Evolutionary conservation across 1,139 yeast species (phyloP).

Genomic region (Hansenula anomala): DNA sequence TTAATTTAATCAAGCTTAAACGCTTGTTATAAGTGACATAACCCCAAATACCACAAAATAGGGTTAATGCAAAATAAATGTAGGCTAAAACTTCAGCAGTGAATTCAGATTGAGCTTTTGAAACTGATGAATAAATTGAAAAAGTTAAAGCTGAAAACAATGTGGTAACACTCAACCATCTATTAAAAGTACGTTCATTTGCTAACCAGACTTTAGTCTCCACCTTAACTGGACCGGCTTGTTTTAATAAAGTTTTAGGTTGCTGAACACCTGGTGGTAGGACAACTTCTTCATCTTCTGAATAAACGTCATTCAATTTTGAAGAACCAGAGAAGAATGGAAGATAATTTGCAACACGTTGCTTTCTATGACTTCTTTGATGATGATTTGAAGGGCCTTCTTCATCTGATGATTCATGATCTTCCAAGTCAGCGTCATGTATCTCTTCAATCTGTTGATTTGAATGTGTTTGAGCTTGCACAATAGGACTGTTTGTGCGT

Average conservation of each 20-base stretch:
- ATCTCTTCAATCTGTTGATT: slow-evolving; percentile 5
- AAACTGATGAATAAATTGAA: slow-evolving; percentile 74
- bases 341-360: slow-evolving; percentile 20
- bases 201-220: slow-evolving; percentile 99
- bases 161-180: slow-evolving; percentile 93
- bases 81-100: slow-evolving; percentile 69
- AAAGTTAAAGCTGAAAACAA: slow-evolving; percentile 84
- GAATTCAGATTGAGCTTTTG: slow-evolving; percentile 49
- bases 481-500: neutral
- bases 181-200: slow-evolving; percentile 92
- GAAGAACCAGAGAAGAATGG: slow-evolving; percentile 27
- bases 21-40: slow-evolving; percentile 71
- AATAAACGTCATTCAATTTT: slow-evolving; percentile 54
- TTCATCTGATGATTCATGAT: slow-evolving; percentile 38
- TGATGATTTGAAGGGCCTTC: too few species aligned
- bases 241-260: slow-evolving; percentile 75
- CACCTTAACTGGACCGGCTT: slow-evolving; percentile 86
- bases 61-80: slow-evolving; percentile 70
- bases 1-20: slow-evolving; percentile 65
- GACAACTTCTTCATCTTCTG: slow-evolving; percentile 83
- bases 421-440: slow-evolving; percentile 39
- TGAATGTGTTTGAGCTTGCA: neutral
- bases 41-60: slow-evolving; percentile 89
- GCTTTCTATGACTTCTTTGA: slow-evolving; percentile 6
- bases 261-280: slow-evolving; percentile 86